Evolutionary conservation across 1,284 basidiomycete genomes (phyloP), one percentile per base, ranked within the genome.

Genomic region (Jaminaea rosea): DNA sequence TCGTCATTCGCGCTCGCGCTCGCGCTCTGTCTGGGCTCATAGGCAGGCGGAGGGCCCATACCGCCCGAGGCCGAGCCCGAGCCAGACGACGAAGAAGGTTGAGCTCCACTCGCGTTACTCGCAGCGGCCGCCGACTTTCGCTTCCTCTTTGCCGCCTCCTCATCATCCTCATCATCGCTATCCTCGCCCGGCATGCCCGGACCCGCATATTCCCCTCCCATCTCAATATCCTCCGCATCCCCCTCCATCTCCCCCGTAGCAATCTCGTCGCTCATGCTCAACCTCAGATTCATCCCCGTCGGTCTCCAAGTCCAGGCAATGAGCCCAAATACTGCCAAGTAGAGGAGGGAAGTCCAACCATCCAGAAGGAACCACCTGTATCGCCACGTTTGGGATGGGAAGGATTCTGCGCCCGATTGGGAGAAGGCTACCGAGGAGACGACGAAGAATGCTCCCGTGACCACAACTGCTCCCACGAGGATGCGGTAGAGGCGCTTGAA

Each of bases 291-390:
- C 76, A 90, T 84, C 34, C 82, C 83, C 2, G 90, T 88, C 52
- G 93, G 93, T 37, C 91, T 80, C 93, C 94, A 99, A 26, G 97
- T 79, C 77, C 84, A 96, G 2, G 87, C 84, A 58, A 97, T 89
- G 8, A 82, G 78, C 44, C 79, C 76, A 74, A 98, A 97, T 42
- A 86, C 61, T 26, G 46, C 42, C 8, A 75, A 59, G 53, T 75
- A 75, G 8, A 75, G 82, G 26, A 90, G 78, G 1, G 86, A 83
- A 26, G 97, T 80, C 80, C 89, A 96, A n/a, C 91, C 94, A 67
- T 98, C 94, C 39, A 98, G 80, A 13, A 98, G 78, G 82, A 91
- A 89, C 94, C 94, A 99, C 47, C 92, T 83, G 49, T 83, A 82
- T 59, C 81, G 82, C 93, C 93, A 98, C n/a, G 88, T 87, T 58